Percentiles rank a stretch among this genome's conserved stretches.
phyloP scores from a whole-genome alignment of 139 green algal genomes.

The Zygnema cylindricum region DNA sequence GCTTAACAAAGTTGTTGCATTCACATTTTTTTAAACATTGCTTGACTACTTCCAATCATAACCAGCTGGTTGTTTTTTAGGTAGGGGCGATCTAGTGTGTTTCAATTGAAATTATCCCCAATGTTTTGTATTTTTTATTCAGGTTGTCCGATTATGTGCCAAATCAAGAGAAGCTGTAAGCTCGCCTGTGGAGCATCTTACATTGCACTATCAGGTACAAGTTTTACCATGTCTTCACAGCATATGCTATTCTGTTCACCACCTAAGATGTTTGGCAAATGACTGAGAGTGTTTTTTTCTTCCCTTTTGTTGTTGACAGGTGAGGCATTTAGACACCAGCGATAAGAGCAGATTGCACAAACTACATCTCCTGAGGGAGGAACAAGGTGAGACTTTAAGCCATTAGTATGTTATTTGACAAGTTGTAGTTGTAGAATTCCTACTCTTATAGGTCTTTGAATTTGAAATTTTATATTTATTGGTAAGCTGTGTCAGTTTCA shows the following conservation, averaged over 20 bases:
- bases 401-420: no score
- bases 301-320: conserved; percentile 37
- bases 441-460: conserved; percentile 14
- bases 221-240: background rate
- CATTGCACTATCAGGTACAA: conserved; percentile 90
- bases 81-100: no score
- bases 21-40: no score
- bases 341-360: conserved; percentile 85
- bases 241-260: no score
- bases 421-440: no score
- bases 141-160: conserved; percentile 90
- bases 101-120: no score
- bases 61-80: no score
- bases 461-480: background rate
- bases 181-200: conserved; percentile 89
- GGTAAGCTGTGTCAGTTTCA: background rate
- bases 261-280: no score
- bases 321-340: conserved; percentile 80
- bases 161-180: conserved; percentile 86
- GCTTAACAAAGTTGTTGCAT: no score
- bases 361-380: conserved; percentile 85
- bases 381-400: conserved; percentile 78
- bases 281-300: background rate
- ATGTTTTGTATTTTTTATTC: no score
- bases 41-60: no score